Evolutionary conservation across 2,329 filamentous ascomycete genomes (phyloP).

Genomic region (Diaporthe velutina): DNA sequence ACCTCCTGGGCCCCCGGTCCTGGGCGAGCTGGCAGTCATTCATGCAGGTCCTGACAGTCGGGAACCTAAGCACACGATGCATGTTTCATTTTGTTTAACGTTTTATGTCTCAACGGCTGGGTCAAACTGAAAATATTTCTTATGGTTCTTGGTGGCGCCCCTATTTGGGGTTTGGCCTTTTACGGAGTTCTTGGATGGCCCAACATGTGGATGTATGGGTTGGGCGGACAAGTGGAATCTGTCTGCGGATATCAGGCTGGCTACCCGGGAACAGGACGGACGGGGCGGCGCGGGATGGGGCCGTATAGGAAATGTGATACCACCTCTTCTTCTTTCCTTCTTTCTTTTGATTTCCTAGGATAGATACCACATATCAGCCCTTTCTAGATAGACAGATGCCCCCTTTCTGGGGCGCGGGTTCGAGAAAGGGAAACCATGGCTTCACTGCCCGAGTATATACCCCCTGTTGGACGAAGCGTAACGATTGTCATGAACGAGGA

Average conservation of each 20-base stretch:
- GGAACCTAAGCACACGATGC: neutral
- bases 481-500: slow-evolving; percentile 6
- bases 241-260: neutral
- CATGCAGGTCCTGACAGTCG: slow-evolving; percentile 18
- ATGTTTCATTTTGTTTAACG: neutral
- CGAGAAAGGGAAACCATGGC: neutral
- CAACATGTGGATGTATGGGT: neutral
- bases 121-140: neutral
- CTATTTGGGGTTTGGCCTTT: neutral
- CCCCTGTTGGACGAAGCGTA: neutral
- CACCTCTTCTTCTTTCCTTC: neutral
- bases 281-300: neutral
- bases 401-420: neutral
- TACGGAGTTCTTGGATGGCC: slow-evolving; percentile 13
- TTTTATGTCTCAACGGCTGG: neutral
- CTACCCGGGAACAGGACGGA: neutral
- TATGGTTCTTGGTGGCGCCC: neutral
- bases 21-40: slow-evolving; percentile 7
- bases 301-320: slow-evolving; percentile 12
- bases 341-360: slow-evolving; percentile 10
- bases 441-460: slow-evolving; percentile 20
- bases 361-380: slow-evolving; percentile 6
- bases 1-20: neutral
- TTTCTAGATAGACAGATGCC: slow-evolving; percentile 22
- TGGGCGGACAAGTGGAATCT: neutral